phyloP scores from a whole-genome alignment of 768 basidiomycete species.

The Hygrophoropsis aurantiaca region DNA sequence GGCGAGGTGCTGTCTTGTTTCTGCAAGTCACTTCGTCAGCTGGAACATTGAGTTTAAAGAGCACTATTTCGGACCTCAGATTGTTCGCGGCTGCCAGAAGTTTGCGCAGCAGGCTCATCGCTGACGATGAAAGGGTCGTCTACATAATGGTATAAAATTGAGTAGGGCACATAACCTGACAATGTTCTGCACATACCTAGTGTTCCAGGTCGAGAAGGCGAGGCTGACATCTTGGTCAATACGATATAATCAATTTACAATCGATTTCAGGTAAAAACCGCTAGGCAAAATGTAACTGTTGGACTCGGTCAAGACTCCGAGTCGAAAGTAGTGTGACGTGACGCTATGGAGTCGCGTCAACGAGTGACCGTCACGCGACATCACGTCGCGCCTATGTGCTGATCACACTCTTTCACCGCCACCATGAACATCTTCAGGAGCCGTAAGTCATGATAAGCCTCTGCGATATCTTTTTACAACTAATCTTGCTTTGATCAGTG shows the following conservation, averaged over 20 bases:
- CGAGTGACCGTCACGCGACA: constrained; percentile 25
- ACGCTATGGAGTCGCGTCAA: constrained; percentile 3
- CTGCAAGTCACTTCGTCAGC: constrained; percentile 8
- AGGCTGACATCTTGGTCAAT: not conserved
- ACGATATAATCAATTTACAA: too few species aligned
- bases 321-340: constrained; percentile 7
- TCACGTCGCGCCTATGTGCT: constrained; percentile 16
- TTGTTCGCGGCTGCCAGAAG: too few species aligned
- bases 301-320: not conserved
- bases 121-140: not conserved
- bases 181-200: not conserved
- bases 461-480: constrained; percentile 6
- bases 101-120: not conserved
- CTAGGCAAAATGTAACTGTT: not conserved
- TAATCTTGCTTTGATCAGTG: constrained; percentile 48
- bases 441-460: constrained; percentile 46
- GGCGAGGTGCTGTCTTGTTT: constrained; percentile 16
- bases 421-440: constrained; percentile 86
- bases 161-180: too few species aligned
- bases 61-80: too few species aligned
- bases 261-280: too few species aligned
- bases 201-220: not conserved
- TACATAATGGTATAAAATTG: too few species aligned
- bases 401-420: constrained; percentile 19
- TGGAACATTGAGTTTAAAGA: not conserved